Base-by-base conservation (phyloP, 768 basidiomycete species). In the Podaxis rugospora region DNA sequence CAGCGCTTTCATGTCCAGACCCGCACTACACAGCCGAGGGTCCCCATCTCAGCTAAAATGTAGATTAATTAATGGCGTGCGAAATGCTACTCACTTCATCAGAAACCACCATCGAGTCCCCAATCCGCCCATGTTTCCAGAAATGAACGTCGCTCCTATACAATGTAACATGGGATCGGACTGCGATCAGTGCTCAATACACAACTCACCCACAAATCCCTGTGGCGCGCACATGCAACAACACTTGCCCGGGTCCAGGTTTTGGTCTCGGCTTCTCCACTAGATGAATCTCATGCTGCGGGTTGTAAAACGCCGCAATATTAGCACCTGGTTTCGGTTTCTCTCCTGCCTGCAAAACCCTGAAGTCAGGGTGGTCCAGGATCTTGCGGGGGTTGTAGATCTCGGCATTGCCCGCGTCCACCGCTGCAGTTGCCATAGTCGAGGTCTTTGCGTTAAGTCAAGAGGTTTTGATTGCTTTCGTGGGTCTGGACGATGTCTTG, bases 81-180 rank as follows among this genome's bases (percentile, higher is more conserved):
- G 18, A 50, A 16, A 59, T 11, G 32, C 21, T 7, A 60, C 67
- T 63, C 59, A 83, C 85, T 73, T 88, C 86, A 62, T 87, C 86
- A 13, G 81, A 84, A 28, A 88, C 86, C 23, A 88, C 74, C 87
- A 88, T 88, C 0, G 84, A 85, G 65, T 86, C 84, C 7, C 87
- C 87, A 55, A 88, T 79, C 42, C 84, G 74, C 5, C 87, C 87
- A 69, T 88, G 85, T 63, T 86, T 79, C 87, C 87, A 89, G 69
- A 88, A 88, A 68, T 89, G 87, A 64, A 89, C 84, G 62, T 88
- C 87, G 51, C 85, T 87, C 78, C 87, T 88, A 59, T 59, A 52
- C 56, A 32, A 32, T 32, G 7, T 32, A 32, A 9, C 32, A 32
- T 32, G 0, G 6, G 42, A 44, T 44, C 18, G 27, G 9, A 18